Evolutionary conservation across 768 basidiomycete species (phyloP).

Genomic region (Pleurotus cornucopiae): DNA sequence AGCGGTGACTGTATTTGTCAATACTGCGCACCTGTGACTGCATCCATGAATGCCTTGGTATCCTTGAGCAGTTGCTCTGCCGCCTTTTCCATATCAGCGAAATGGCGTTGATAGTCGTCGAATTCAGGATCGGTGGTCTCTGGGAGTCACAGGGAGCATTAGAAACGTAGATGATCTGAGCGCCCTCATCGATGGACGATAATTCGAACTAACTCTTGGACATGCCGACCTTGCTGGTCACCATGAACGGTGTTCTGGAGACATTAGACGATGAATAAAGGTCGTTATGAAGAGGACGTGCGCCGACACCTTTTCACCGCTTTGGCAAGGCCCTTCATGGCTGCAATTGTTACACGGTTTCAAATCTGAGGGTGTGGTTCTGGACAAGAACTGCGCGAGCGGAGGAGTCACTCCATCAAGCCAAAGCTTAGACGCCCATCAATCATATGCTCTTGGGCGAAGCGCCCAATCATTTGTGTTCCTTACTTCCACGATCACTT

Average conservation of each 20-base stretch:
- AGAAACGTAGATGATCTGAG: background rate
- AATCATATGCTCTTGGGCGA: too few relatives aligned
- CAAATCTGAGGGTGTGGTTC: background rate
- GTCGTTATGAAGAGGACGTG: background rate
- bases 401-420: background rate
- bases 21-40: constrained; percentile 53
- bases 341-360: background rate
- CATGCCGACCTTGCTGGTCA: constrained; percentile 87
- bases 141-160: constrained; percentile 13
- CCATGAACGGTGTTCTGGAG: constrained; percentile 81
- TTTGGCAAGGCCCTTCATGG: constrained; percentile 85
- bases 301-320: constrained; percentile 63
- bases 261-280: constrained; percentile 2
- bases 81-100: constrained; percentile 70
- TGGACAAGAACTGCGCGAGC: constrained; percentile 1
- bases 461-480: too few relatives aligned
- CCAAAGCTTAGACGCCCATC: too few relatives aligned
- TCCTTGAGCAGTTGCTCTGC: constrained; percentile 93
- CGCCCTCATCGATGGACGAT: background rate
- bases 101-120: constrained; percentile 81
- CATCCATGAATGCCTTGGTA: constrained; percentile 80
- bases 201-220: constrained; percentile 69
- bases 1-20: too few relatives aligned
- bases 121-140: constrained; percentile 88
- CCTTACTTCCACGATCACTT: too few relatives aligned